Base-by-base conservation (phyloP, 768 basidiomycete species). In the Thelephora ganbajun region DNA sequence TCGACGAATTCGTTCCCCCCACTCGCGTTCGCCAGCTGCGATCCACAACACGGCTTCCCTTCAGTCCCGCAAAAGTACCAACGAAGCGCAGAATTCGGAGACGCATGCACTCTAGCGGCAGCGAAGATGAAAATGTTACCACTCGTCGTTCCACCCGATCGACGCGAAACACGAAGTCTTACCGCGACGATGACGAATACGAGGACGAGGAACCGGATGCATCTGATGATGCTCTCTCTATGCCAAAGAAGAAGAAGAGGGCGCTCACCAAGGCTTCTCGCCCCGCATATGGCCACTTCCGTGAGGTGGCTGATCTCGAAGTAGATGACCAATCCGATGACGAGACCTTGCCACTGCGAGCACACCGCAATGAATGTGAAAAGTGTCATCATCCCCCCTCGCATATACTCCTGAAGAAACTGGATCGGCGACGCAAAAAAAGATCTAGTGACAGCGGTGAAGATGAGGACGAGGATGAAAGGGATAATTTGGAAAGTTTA, bases 331-430 rank as follows among this genome's bases (percentile, higher is more conserved):
- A 68, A 50, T 73, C 76, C 11, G 77, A 81, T 46, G 75, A 79
- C 26, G 76, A 76, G 30, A 69, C 67, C 2, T 70, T 63, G n/a
- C 57, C 70, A 18, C 65, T 86, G 45, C 63, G 76, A n/a, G 64
- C 61, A 11, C 86, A 89, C 62, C 71, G 83, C 43, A 53, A 62
- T 39, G 61, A 72, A 1, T 89, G 86, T 59, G 85, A 87, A 59
- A 89, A 77, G 58, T 89, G 86, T 51, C 75, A 77, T 49, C 60
- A 64, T 18, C 54, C 52, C 36, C 83, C 86, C 3, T 70, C 80
- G 20, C 79, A 88, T 56, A 52, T 67, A 33, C 66, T 72, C 35
- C 55, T 83, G 44, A 65, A 59, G 35, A 57, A 59, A 12, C 75
- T 67, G 46, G 58, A 60, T 30, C 50, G 54, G 49, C 61, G 55